phyloP scores from a whole-genome alignment of 768 basidiomycete genomes.

The Rhodotorula diobovata region DNA sequence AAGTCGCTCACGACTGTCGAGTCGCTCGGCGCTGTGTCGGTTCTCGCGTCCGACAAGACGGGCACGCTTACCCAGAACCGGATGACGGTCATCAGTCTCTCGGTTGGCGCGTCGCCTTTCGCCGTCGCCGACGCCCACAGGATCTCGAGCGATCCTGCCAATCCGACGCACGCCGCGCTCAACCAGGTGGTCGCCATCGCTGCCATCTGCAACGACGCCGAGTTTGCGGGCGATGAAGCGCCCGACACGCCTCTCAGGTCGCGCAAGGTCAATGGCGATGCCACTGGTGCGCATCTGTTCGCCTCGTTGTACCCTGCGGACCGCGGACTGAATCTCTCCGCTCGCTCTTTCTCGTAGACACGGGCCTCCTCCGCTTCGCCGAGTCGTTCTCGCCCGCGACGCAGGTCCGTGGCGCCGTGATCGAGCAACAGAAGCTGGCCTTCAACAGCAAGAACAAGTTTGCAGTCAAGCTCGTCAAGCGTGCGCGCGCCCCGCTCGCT shows the following conservation, averaged over 20 bases:
- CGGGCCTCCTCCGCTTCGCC: conserved; percentile 57
- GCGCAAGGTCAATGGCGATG: conserved; percentile 53
- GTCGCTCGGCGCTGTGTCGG: conserved; percentile 61
- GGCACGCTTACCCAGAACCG: conserved; percentile 61
- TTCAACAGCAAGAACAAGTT: conserved; percentile 56
- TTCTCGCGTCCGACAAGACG: conserved; percentile 61
- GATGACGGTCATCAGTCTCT: conserved; percentile 57
- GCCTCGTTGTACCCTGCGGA: background rate
- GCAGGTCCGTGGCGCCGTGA: conserved; percentile 46
- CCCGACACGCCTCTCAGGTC: conserved; percentile 43
- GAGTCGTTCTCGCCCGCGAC: conserved; percentile 41
- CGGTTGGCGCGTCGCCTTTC: conserved; percentile 43
- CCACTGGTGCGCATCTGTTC: conserved; percentile 48
- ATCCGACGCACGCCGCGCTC: conserved; percentile 5
- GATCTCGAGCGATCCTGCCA: background rate
- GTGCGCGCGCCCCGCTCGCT: background rate
- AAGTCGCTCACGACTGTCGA: conserved; percentile 64
- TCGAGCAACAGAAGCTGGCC: conserved; percentile 43
- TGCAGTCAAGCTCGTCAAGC: conserved; percentile 52
- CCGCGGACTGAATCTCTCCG: background rate
- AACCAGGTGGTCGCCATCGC: conserved; percentile 47
- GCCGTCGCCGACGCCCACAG: background rate
- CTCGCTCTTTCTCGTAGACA: conserved; percentile 44
- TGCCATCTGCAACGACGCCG: conserved; percentile 56
- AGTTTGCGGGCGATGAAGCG: conserved; percentile 45